A percentile compares a stretch with the other conserved stretches of the same genome.
phyloP scores from a whole-genome alignment of 331 rosid species.

The Rosa hybrid region DNA sequence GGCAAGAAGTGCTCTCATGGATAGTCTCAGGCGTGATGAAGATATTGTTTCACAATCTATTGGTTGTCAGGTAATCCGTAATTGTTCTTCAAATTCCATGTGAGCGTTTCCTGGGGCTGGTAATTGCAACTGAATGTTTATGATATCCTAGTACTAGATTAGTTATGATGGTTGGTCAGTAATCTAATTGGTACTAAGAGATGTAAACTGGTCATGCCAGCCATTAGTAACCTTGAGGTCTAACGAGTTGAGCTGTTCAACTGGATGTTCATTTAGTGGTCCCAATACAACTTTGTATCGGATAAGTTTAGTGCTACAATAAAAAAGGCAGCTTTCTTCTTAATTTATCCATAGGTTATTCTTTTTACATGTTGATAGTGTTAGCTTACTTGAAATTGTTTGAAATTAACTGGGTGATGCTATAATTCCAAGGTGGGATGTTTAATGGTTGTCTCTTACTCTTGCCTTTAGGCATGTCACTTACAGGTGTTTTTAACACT shows the following conservation, averaged over 20 bases:
- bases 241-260: not conserved
- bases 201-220: not conserved
- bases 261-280: no score
- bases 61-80: conserved; percentile 85
- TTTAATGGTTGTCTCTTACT: conserved; percentile 12
- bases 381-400: conserved; percentile 6
- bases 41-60: conserved; percentile 84
- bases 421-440: not conserved
- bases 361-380: not conserved
- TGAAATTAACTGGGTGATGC: not conserved
- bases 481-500: conserved; percentile 25
- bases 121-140: not conserved
- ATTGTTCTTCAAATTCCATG: conserved; percentile 8
- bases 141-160: not conserved
- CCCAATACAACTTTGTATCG: not conserved
- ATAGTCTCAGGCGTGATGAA: conserved; percentile 71
- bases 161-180: no score
- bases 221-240: not conserved
- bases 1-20: conserved; percentile 67
- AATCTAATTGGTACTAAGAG: no score
- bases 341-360: not conserved
- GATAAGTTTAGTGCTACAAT: not conserved
- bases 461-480: not conserved
- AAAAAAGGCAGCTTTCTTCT: not conserved
- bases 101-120: not conserved